A percentile compares a stretch with the other conserved stretches of the same genome.
These are phyloP conservation scores for Fusarium continuum DNA, from an alignment of 2,329 filamentous ascomycete genomes.

Conservation along the genomic window DNA sequence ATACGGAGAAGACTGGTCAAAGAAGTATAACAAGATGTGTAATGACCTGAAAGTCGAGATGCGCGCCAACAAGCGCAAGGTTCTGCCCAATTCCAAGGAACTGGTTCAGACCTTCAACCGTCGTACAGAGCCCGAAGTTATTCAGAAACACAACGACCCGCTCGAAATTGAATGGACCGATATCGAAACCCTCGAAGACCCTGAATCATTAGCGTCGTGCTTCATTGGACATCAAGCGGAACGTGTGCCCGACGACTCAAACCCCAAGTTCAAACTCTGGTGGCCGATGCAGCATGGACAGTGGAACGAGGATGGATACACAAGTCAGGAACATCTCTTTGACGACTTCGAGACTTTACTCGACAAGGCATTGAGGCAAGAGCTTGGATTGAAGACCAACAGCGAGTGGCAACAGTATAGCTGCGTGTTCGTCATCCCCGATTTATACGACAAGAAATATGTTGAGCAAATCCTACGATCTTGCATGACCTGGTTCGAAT, in stretches of 20 bases:
- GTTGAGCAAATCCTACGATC: conserved; percentile 86
- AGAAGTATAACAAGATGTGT: conserved; percentile 82
- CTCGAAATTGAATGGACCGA: conserved; percentile 97
- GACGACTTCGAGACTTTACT: conserved; percentile 89
- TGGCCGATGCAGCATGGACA: conserved; percentile 90
- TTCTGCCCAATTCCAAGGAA: conserved; percentile 97
- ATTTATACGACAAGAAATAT: conserved; percentile 94
- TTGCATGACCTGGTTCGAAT: conserved; percentile 88
- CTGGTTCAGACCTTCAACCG: conserved; percentile 94
- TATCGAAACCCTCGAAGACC: conserved; percentile 71
- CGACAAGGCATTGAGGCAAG: conserved; percentile 85
- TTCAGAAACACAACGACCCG: conserved; percentile 94
- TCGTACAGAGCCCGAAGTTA: conserved; percentile 82
- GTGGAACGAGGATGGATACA: conserved; percentile 91
- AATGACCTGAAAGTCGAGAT: conserved; percentile 89
- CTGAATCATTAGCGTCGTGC: conserved; percentile 67
- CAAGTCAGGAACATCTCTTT: conserved; percentile 79
- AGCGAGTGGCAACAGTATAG: conserved; percentile 90
- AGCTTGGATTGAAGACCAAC: conserved; percentile 79
- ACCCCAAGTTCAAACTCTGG: conserved; percentile 88
- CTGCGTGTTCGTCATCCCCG: conserved; percentile 96
- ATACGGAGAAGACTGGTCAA: conserved; percentile 84
- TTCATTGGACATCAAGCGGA: conserved; percentile 85
- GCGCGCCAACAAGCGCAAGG: conserved; percentile 92
- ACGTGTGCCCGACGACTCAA: conserved; percentile 87